Evolutionary conservation across 352 stramenopile genomes (phyloP).

Genomic region (Globisporangium recalcitrans): DNA sequence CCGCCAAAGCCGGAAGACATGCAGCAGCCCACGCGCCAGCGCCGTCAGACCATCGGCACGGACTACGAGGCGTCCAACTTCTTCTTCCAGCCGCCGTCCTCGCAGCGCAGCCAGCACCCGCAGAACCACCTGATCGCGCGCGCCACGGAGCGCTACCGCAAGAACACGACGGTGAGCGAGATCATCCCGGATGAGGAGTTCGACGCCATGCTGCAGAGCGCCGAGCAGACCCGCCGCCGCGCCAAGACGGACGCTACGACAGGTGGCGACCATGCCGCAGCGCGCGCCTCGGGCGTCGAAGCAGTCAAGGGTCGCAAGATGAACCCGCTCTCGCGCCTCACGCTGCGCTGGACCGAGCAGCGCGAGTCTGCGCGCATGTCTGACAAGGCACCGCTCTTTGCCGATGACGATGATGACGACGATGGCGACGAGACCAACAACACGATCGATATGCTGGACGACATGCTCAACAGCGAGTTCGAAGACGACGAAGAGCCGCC

Average conservation of each 20-base stretch:
- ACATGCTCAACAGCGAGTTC: constrained; percentile 19
- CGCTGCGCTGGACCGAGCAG: constrained; percentile 29
- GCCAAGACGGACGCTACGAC: constrained; percentile 40
- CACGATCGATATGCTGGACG: constrained; percentile 9
- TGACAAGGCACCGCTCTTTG: not conserved
- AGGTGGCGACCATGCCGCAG: too few relatives aligned
- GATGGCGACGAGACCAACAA: constrained; percentile 4
- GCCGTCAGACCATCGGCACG: constrained; percentile 34
- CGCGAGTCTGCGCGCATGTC: constrained; percentile 13
- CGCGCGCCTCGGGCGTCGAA: constrained; percentile 15
- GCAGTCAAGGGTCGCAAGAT: constrained; percentile 27
- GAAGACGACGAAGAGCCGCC: constrained; percentile 15
- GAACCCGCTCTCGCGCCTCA: constrained; percentile 47
- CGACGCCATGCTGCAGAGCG: constrained; percentile 32
- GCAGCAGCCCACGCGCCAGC: constrained; percentile 18
- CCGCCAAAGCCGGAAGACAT: constrained; percentile 16
- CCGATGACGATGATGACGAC: not conserved
- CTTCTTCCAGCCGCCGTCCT: constrained; percentile 7
- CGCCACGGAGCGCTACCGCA: constrained; percentile 15
- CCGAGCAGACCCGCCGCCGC: constrained; percentile 33
- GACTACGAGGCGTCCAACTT: constrained; percentile 17
- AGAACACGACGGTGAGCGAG: constrained; percentile 11
- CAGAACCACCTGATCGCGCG: not conserved
- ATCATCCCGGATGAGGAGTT: constrained; percentile 27
- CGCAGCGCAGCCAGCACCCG: not conserved